Conservation (phyloP, 2,329 filamentous ascomycete genomes). For the Scleromitrula shiraiana region DNA sequence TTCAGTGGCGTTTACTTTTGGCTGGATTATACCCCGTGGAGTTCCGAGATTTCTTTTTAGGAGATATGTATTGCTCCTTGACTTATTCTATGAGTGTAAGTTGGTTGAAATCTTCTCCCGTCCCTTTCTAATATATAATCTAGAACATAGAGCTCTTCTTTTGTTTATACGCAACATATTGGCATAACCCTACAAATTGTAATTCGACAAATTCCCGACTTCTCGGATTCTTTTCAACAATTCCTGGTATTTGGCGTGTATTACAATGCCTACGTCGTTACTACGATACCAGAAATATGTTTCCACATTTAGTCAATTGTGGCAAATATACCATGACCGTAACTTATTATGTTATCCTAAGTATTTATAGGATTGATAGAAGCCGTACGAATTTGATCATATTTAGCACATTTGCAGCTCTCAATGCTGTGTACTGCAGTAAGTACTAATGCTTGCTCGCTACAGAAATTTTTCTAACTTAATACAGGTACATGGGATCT, state of each 20-base stretch:
- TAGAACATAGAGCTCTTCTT: conserved; percentile 91
- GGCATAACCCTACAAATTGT: conserved; percentile 66
- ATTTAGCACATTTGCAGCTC: conserved; percentile 71
- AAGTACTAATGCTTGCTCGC: conserved; percentile 29
- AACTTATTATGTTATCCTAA: conserved; percentile 67
- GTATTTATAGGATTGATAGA: conserved; percentile 70
- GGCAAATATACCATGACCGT: conserved; percentile 89
- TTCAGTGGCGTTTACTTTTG: conserved; percentile 72
- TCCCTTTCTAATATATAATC: conserved; percentile 18
- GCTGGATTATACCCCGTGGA: conserved; percentile 89
- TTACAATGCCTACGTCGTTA: conserved; percentile 89
- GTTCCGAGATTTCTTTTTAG: conserved; percentile 94
- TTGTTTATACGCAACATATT: conserved; percentile 77
- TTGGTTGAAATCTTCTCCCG: conserved; percentile 21
- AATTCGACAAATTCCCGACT: conserved; percentile 79
- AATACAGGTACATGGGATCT: conserved; percentile 75
- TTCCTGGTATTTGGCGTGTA: conserved; percentile 85
- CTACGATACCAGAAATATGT: conserved; percentile 74
- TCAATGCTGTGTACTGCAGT: conserved; percentile 80
- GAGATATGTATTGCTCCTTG: conserved; percentile 94
- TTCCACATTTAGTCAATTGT: conserved; percentile 87
- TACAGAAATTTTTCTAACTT: background rate
- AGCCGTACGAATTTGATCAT: conserved; percentile 50
- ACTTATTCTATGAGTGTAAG: conserved; percentile 82
- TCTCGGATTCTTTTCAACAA: conserved; percentile 73